A percentile compares a stretch with the other conserved stretches of the same genome.
phyloP scores from a whole-genome alignment of 345 rosid genomes.

The Bretschneidera sinensis region DNA sequence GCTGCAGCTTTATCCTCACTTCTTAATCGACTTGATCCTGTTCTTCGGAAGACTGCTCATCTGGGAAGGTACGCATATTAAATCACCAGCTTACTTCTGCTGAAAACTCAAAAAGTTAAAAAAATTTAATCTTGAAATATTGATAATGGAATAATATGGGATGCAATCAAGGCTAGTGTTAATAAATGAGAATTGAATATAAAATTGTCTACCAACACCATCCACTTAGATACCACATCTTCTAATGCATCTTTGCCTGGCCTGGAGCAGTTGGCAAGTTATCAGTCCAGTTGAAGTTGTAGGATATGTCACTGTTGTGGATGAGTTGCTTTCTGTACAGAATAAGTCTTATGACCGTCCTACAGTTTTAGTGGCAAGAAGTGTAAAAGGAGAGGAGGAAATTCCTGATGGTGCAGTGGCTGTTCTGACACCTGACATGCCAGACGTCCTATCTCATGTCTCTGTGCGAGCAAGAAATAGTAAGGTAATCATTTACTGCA shows the following conservation, averaged over 20 bases:
- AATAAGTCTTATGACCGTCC: constrained; percentile 72
- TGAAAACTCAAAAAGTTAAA: not conserved
- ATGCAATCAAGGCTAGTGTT: constrained; percentile 6
- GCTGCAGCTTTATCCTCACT: constrained; percentile 85
- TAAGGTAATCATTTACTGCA: constrained; percentile 52
- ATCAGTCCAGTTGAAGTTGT: constrained; percentile 89
- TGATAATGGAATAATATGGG: constrained; percentile 1
- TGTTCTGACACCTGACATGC: constrained; percentile 97
- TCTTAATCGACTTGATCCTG: constrained; percentile 90
- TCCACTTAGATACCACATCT: constrained; percentile 18
- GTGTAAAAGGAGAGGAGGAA: constrained; percentile 98
- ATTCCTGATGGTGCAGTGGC: constrained; percentile 97
- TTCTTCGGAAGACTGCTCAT: constrained; percentile 88
- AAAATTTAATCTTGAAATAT: not conserved
- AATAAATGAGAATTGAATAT: constrained; percentile 2
- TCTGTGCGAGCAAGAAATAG: constrained; percentile 98
- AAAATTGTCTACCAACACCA: not conserved
- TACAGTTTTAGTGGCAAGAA: constrained; percentile 83
- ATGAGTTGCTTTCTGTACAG: constrained; percentile 82
- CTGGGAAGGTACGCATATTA: constrained; percentile 76
- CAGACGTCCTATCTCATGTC: constrained; percentile 97
- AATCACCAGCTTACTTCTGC: constrained; percentile 1
- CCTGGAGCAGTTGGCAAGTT: constrained; percentile 91
- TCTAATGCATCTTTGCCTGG: constrained; percentile 24
- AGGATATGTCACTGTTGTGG: constrained; percentile 79